These are phyloP conservation scores for Torulaspora globosa DNA, from an alignment of 1,139 yeast species.

Conservation along the genomic window DNA sequence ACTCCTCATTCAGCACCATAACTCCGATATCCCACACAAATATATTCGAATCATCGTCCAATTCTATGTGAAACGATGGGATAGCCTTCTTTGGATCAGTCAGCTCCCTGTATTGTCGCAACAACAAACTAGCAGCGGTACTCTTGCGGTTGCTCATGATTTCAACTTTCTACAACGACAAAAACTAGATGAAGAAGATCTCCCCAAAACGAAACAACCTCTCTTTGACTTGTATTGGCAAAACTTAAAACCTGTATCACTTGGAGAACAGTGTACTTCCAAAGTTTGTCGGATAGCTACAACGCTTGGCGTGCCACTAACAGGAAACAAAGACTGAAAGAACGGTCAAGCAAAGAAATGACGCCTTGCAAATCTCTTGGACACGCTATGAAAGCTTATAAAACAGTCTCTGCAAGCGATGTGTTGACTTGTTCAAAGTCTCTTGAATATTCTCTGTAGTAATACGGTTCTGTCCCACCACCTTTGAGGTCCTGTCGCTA, in stretches of 20 bases:
- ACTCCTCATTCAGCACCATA: conserved; percentile 84
- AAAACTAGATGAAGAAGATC: not conserved
- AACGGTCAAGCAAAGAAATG: not conserved
- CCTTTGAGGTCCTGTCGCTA: conserved; percentile 1
- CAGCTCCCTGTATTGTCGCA: conserved; percentile 91
- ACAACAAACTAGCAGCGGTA: conserved; percentile 65
- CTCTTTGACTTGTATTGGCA: not conserved
- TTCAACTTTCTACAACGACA: not conserved
- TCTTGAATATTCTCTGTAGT: not conserved
- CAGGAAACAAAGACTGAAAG: conserved; percentile 2
- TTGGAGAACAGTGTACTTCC: not conserved
- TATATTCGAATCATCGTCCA: conserved; percentile 79
- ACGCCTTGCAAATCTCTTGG: not conserved
- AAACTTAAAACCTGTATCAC: conserved; percentile 3
- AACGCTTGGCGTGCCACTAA: conserved; percentile 7
- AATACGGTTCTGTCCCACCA: not conserved
- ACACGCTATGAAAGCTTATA: not conserved
- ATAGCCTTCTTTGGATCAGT: conserved; percentile 90
- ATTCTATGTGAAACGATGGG: conserved; percentile 84
- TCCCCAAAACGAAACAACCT: not conserved
- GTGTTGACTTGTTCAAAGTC: not conserved
- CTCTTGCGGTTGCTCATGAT: conserved; percentile 35
- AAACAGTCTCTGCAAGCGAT: not conserved
- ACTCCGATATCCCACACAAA: conserved; percentile 92
- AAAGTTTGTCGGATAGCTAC: conserved; percentile 5